Evolutionary conservation across 495 filamentous ascomycete species (phyloP).

Genomic region (Lophiotrema nucula): DNA sequence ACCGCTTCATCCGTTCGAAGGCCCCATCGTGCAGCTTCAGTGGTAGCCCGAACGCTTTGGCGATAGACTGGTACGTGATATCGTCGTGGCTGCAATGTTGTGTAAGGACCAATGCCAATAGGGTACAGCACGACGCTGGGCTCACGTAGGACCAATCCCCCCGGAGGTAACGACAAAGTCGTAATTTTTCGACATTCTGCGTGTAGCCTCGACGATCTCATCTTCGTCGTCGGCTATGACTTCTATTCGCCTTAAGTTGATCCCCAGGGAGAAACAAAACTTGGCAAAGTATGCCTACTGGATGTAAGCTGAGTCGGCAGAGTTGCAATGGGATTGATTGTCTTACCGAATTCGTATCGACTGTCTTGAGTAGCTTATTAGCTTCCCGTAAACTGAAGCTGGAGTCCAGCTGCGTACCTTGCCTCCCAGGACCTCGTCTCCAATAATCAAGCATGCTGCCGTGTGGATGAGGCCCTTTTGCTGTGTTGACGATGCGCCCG

Average conservation of each 20-base stretch:
- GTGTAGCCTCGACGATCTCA: conserved; percentile 85
- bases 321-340: too few relatives aligned
- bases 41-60: conserved; percentile 77
- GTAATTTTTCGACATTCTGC: conserved; percentile 80
- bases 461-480: conserved; percentile 72
- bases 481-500: conserved; percentile 46
- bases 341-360: conserved; percentile 78
- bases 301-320: background rate
- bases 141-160: conserved; percentile 90
- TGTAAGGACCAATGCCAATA: background rate
- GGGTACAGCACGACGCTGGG: conserved; percentile 9
- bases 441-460: conserved; percentile 91
- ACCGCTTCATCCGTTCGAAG: conserved; percentile 74
- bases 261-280: conserved; percentile 88
- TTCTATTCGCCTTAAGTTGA: conserved; percentile 85
- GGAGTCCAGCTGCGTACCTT: conserved; percentile 61
- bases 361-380: conserved; percentile 50
- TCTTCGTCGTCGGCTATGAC: conserved; percentile 87
- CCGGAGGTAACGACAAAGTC: conserved; percentile 93
- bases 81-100: conserved; percentile 73
- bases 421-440: conserved; percentile 94
- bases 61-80: conserved; percentile 93
- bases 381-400: conserved; percentile 19
- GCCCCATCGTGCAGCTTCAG: conserved; percentile 74
- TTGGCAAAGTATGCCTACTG: conserved; percentile 71